Conservation (phyloP, 1,139 yeast genomes). For the Pichia sp. region DNA sequence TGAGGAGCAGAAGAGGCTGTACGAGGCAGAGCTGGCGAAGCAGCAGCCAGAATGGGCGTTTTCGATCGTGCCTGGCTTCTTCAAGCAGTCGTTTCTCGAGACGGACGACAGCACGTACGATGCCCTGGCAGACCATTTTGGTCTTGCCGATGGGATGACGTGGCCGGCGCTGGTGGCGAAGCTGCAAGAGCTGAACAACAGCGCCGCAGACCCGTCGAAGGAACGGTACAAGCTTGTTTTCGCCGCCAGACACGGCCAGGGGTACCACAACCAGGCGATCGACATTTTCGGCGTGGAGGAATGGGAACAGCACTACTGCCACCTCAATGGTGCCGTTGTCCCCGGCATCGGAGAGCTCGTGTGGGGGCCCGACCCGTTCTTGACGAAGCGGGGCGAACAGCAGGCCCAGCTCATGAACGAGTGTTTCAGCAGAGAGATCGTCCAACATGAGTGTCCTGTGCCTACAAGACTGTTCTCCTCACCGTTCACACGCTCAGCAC, state of each 20-base stretch:
- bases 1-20: constrained; percentile 6
- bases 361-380: constrained; percentile 69
- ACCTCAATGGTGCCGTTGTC: constrained; percentile 38
- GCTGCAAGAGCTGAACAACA: constrained; percentile 38
- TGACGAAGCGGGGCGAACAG: constrained; percentile 53
- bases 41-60: constrained; percentile 38
- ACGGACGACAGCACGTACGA: constrained; percentile 50
- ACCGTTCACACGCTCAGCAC: constrained; percentile 61
- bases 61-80: constrained; percentile 45
- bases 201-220: constrained; percentile 31
- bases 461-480: constrained; percentile 58
- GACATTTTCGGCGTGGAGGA: constrained; percentile 50
- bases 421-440: constrained; percentile 25
- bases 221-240: constrained; percentile 52
- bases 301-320: constrained; percentile 62
- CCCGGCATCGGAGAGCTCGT: constrained; percentile 44
- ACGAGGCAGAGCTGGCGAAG: neutral
- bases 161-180: constrained; percentile 44
- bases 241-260: constrained; percentile 77
- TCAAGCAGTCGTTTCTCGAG: constrained; percentile 44
- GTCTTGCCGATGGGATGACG: constrained; percentile 35
- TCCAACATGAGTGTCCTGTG: constrained; percentile 44
- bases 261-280: constrained; percentile 64
- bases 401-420: constrained; percentile 36
- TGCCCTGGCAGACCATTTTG: constrained; percentile 47